Percentiles rank a stretch among this genome's conserved stretches.
phyloP scores from a whole-genome alignment of 768 basidiomycete genomes.

The Arthromyces matolae region DNA sequence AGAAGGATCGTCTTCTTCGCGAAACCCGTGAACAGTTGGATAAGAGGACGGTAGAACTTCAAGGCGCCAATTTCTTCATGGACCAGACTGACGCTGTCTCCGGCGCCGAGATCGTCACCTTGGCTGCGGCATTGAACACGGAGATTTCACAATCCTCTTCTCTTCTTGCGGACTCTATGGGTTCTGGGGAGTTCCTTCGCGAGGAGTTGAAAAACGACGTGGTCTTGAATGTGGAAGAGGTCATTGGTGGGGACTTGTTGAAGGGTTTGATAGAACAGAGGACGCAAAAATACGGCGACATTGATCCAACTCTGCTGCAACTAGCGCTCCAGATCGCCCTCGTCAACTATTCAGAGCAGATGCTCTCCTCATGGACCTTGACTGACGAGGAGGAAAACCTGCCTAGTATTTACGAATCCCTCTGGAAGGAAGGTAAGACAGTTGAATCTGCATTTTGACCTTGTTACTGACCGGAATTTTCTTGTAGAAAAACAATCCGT shows the following conservation, averaged over 20 bases:
- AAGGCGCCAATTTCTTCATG: slow-evolving; percentile 12
- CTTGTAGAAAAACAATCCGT: slow-evolving; percentile 14
- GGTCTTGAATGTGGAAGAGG: neutral
- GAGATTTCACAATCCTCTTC: slow-evolving; percentile 46
- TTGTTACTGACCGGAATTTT: neutral
- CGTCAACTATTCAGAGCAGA: slow-evolving; percentile 4
- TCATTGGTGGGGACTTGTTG: slow-evolving; percentile 9
- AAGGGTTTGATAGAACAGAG: slow-evolving; percentile 4
- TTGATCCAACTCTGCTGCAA: slow-evolving; percentile 15
- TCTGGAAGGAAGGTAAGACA: slow-evolving; percentile 10
- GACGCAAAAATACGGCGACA: neutral
- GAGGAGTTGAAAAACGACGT: neutral
- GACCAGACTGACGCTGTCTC: slow-evolving; percentile 15
- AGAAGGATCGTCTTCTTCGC: slow-evolving; percentile 6
- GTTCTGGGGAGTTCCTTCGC: slow-evolving; percentile 1
- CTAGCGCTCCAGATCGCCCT: slow-evolving; percentile 18
- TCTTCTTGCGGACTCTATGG: slow-evolving; percentile 37
- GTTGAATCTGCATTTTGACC: no score
- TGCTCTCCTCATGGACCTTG: slow-evolving; percentile 14
- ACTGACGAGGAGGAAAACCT: neutral
- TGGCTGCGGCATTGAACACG: slow-evolving; percentile 39
- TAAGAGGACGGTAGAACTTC: slow-evolving; percentile 12
- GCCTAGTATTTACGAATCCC: slow-evolving; percentile 5
- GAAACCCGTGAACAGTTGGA: slow-evolving; percentile 8
- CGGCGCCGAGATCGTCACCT: slow-evolving; percentile 17